A percentile compares a stretch with the other conserved stretches of the same genome.
These are phyloP conservation scores for Emmonsiellopsis sp. DNA, from an alignment of 2,329 filamentous ascomycete species.

Conservation along the genomic window DNA sequence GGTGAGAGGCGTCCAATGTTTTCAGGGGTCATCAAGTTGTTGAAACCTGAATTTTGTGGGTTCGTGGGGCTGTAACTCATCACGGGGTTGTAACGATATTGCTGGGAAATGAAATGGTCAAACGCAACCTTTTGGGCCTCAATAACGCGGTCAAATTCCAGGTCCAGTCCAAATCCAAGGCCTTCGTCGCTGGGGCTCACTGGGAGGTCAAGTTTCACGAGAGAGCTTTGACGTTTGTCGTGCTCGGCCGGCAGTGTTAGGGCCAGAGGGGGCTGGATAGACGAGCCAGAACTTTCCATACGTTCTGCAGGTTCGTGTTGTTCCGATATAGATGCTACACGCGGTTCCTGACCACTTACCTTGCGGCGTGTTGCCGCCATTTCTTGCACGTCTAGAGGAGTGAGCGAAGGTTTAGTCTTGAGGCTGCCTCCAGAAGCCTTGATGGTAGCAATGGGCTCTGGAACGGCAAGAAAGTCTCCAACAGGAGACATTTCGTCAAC, in stretches of 20 bases:
- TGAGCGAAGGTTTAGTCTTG: slow-evolving; percentile 81
- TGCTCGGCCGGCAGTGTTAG: not conserved
- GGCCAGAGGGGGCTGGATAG: not conserved
- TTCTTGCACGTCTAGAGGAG: slow-evolving; percentile 69
- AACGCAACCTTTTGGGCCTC: slow-evolving; percentile 90
- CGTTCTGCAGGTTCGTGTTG: not conserved
- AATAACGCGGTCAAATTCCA: slow-evolving; percentile 91
- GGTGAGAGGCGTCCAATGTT: slow-evolving; percentile 19
- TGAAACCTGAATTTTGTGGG: not conserved
- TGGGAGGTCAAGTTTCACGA: slow-evolving; percentile 75
- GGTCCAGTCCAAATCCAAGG: slow-evolving; percentile 75
- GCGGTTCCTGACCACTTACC: slow-evolving; percentile 63
- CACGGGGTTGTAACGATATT: slow-evolving; percentile 13
- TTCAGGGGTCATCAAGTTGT: slow-evolving; percentile 4
- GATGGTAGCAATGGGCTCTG: slow-evolving; percentile 78
- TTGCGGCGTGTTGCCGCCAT: slow-evolving; percentile 83
- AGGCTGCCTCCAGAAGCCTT: slow-evolving; percentile 78
- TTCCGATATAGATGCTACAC: slow-evolving; percentile 5
- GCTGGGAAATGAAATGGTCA: slow-evolving; percentile 35
- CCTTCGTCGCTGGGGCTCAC: slow-evolving; percentile 57
- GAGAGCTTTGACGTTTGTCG: slow-evolving; percentile 56
- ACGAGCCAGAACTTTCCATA: not conserved
- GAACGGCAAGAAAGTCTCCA: slow-evolving; percentile 44
- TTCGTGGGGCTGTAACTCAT: not conserved
- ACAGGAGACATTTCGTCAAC: slow-evolving; percentile 37